phyloP scores from a whole-genome alignment of 169 alveolate genomes.

The Toxoplasma gondii region DNA sequence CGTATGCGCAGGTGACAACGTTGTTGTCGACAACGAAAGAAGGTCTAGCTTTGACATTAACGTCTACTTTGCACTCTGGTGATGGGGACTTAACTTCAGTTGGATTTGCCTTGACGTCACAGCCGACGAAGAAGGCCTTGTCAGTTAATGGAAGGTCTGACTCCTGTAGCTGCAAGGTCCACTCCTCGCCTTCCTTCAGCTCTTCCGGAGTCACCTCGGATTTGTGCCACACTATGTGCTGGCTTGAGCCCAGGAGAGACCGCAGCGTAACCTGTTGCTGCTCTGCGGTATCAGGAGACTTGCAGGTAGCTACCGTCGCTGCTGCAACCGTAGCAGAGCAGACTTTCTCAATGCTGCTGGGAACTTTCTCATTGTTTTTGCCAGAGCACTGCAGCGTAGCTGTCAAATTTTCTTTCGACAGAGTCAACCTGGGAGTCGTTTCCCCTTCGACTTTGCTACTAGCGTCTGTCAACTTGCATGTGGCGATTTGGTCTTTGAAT shows the following conservation, averaged over 20 bases:
- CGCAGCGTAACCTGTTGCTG: not conserved
- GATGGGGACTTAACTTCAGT: not conserved
- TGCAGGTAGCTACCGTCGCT: not conserved
- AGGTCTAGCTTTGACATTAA: constrained; percentile 27
- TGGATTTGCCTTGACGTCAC: not conserved
- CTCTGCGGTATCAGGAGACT: not conserved
- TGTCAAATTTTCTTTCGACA: not conserved
- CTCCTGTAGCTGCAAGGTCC: not conserved
- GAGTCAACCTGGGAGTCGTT: not conserved
- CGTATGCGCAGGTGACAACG: constrained; percentile 3
- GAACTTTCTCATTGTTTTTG: not conserved
- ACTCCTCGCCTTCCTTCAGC: not conserved
- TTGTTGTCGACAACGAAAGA: not conserved
- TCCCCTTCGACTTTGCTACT: not conserved
- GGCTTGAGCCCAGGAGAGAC: not conserved
- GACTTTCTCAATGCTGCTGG: not conserved
- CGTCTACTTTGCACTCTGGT: not conserved
- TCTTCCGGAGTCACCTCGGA: not conserved
- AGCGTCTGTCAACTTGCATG: not conserved
- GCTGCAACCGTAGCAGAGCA: not conserved
- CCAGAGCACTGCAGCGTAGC: not conserved
- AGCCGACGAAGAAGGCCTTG: not conserved
- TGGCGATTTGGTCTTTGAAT: not conserved
- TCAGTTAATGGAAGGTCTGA: not conserved
- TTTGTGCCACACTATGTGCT: not conserved